These are phyloP conservation scores for Saccharum hybrid DNA, from an alignment of 202 grass and related monocot genomes.

Conservation along the genomic window DNA sequence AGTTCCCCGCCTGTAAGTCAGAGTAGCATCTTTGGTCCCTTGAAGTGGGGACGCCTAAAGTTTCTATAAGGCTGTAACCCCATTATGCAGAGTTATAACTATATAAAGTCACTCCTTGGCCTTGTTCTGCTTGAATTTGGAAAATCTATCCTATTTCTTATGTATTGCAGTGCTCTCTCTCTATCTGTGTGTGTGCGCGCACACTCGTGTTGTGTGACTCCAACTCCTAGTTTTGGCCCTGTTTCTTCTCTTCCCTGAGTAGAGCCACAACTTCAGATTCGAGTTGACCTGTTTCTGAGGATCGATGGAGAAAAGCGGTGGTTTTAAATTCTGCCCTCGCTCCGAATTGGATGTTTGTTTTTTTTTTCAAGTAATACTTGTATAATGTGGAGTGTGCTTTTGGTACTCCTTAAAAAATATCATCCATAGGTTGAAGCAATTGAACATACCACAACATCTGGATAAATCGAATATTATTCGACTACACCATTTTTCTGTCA, in stretches of 20 bases:
- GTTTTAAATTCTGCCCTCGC: neutral
- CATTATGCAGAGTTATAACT: neutral
- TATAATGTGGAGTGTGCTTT: neutral
- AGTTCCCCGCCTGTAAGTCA: neutral
- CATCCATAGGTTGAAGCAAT: too few relatives aligned
- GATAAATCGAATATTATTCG: too few relatives aligned
- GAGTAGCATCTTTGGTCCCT: neutral
- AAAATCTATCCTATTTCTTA: neutral
- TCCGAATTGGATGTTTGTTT: neutral
- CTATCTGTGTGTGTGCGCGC: too few relatives aligned
- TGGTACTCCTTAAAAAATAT: neutral
- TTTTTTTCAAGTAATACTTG: neutral
- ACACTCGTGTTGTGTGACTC: too few relatives aligned
- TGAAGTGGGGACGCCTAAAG: neutral
- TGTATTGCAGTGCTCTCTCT: neutral
- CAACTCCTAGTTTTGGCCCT: neutral
- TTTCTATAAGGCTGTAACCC: neutral
- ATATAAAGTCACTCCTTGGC: neutral
- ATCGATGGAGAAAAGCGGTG: neutral
- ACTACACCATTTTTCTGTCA: too few relatives aligned
- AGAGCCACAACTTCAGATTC: neutral
- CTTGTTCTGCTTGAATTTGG: neutral
- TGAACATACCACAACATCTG: too few relatives aligned
- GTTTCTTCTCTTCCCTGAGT: neutral
- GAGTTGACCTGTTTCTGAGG: neutral